phyloP scores from a whole-genome alignment of 164 flowering plant genomes.

The Hamamelis virginiana region DNA sequence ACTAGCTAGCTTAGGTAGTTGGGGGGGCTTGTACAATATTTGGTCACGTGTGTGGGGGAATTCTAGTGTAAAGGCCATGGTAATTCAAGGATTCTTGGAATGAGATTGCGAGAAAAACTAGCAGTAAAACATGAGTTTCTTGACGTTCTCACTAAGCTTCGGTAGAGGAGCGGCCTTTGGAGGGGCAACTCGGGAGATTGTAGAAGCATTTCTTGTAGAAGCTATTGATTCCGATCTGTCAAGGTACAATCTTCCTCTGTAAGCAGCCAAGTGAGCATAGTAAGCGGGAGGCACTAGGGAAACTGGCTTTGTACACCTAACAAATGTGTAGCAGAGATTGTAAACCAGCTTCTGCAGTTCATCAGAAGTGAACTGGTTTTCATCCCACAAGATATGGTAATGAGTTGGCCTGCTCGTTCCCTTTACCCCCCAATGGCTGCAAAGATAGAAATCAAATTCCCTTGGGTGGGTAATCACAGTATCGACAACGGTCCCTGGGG shows the following conservation, averaged over 20 bases:
- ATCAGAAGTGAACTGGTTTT: conserved; percentile 80
- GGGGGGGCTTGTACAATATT: neutral
- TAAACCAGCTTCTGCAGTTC: conserved; percentile 80
- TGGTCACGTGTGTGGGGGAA: neutral
- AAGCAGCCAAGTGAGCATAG: conserved; percentile 94
- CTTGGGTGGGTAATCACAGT: conserved; percentile 78
- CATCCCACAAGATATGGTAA: conserved; percentile 88
- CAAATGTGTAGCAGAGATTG: conserved; percentile 82
- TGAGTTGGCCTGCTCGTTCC: conserved; percentile 95
- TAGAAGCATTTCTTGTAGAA: conserved; percentile 13
- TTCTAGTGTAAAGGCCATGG: neutral
- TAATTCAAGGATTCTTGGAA: neutral
- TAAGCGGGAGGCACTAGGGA: conserved; percentile 94
- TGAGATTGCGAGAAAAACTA: conserved; percentile 19
- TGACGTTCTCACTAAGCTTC: conserved; percentile 62
- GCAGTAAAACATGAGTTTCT: conserved; percentile 92
- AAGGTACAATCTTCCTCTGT: conserved; percentile 88
- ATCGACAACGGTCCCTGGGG: conserved; percentile 94
- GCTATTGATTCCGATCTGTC: conserved; percentile 49
- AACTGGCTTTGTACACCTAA: conserved; percentile 87
- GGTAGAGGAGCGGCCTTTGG: conserved; percentile 75
- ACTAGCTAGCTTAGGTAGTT: too few species aligned
- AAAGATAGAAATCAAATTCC: conserved; percentile 90
- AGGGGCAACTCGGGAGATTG: conserved; percentile 61
- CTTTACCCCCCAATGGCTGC: conserved; percentile 92